Evolutionary conservation across 2,329 filamentous ascomycete species (phyloP), one percentile per base, ranked within the genome.

Genomic region (Exserohilum rostratum): DNA sequence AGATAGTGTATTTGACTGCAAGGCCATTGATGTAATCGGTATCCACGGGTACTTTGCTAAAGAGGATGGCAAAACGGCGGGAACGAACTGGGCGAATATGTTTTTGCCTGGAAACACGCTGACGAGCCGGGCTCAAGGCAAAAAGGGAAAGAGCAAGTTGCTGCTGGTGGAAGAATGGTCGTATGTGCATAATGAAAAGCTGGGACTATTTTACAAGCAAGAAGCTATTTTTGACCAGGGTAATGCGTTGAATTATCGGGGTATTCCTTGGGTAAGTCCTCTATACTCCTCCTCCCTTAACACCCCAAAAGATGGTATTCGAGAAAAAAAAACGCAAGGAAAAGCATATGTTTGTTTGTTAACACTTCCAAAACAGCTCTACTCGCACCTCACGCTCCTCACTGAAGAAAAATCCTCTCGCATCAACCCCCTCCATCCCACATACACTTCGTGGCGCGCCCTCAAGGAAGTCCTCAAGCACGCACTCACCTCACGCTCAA

Each of bases 131-230:
- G 67, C 66, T 6, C 47, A 59, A 9, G 65, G 59, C 0, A 70
- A 66, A 18, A 65, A 61, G 12, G 62, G 60, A 0, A 63, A 64
- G 7, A 61, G 60, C 0, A 73, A 75, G 30, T 33, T 74, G 20
- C 45, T 75, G n/a, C 50, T 75, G 1, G 72, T 75, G 3, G 72
- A 75, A 35, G 70, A 73, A 44, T 69, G 69, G 69, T 55, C 62
- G 2, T 75, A 73, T 47, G 50, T 66, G 22, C 60, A 68, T 29
- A 73, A 53, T 29, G 18, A 46, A 1, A 48, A 64, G 0, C 39
- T 54, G 7, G 69, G 71, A 0, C 39, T 72, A 10, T 56, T 59
- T 27, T 72, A 70, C 52, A 74, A 74, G 56, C 68, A 66, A 31
- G 60, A 68, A 37, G 70, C 67, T 1, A 57, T 75, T 12, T 73